These are phyloP conservation scores for Haplosporangium sp. DNA, from an alignment of 371 early-diverging fungal genomes.

Conservation along the genomic window DNA sequence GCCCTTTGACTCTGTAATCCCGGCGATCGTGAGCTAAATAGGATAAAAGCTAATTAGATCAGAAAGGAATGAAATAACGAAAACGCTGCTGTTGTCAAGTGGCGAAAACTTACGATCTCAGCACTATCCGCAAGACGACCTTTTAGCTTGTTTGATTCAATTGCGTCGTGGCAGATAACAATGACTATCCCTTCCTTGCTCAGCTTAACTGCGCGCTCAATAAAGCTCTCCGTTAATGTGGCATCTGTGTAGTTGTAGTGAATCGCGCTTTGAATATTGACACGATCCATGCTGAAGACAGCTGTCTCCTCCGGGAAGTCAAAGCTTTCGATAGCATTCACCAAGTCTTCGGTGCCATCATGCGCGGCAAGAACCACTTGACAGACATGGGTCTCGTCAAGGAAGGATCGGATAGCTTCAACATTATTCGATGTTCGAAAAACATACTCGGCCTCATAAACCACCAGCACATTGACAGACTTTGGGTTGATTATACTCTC, in stretches of 20 bases:
- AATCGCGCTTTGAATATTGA: constrained; percentile 9
- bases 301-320: constrained; percentile 11
- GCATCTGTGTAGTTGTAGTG: constrained; percentile 25
- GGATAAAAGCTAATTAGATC: neutral
- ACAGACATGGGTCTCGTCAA: constrained; percentile 12
- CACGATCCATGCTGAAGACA: constrained; percentile 31
- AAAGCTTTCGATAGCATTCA: constrained; percentile 14
- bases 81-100: neutral
- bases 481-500: constrained; percentile 13
- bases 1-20: neutral
- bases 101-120: constrained; percentile 15
- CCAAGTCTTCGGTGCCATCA: constrained; percentile 24
- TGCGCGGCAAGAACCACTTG: constrained; percentile 38
- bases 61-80: neutral
- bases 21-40: constrained; percentile 10
- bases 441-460: constrained; percentile 51
- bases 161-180: constrained; percentile 27
- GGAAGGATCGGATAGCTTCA: neutral
- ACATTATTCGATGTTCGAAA: constrained; percentile 1
- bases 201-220: constrained; percentile 20
- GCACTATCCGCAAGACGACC: constrained; percentile 11
- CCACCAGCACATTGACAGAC: constrained; percentile 15
- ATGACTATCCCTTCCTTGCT: constrained; percentile 23
- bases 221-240: neutral
- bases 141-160: constrained; percentile 9